phyloP scores from a whole-genome alignment of 805 yeast genomes.

The Helenozyma rhizophorensis region DNA sequence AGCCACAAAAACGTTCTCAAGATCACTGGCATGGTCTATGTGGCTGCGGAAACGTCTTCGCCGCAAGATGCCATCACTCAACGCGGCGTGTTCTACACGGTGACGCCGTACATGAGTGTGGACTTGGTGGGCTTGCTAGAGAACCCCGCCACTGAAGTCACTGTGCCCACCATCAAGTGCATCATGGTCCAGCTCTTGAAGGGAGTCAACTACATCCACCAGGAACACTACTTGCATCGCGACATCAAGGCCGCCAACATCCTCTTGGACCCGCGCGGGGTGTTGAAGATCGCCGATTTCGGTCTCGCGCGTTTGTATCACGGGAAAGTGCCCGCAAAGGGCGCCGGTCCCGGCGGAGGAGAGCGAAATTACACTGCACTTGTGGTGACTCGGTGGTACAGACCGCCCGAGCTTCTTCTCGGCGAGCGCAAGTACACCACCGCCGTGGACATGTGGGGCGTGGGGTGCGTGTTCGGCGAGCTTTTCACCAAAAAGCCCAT shows the following conservation, averaged over 20 bases:
- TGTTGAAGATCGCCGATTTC: slow-evolving; percentile 88
- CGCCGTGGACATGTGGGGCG: slow-evolving; percentile 97
- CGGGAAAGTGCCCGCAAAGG: slow-evolving; percentile 54
- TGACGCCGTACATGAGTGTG: slow-evolving; percentile 86
- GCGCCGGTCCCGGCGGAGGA: slow-evolving; percentile 57
- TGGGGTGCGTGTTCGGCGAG: slow-evolving; percentile 95
- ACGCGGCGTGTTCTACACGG: slow-evolving; percentile 67
- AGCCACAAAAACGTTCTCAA: slow-evolving; percentile 70
- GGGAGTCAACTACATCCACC: slow-evolving; percentile 82
- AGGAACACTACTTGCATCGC: slow-evolving; percentile 60
- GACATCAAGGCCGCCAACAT: slow-evolving; percentile 97
- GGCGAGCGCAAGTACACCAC: slow-evolving; percentile 88
- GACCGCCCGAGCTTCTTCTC: slow-evolving; percentile 89
- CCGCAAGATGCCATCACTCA: slow-evolving; percentile 32
- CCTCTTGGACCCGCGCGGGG: slow-evolving; percentile 69
- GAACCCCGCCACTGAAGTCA: slow-evolving; percentile 62
- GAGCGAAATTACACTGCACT: slow-evolving; percentile 49
- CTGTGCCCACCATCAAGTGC: slow-evolving; percentile 72
- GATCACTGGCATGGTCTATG: slow-evolving; percentile 71
- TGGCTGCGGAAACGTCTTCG: slow-evolving; percentile 29
- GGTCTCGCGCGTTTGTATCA: slow-evolving; percentile 80
- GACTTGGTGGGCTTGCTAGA: slow-evolving; percentile 88
- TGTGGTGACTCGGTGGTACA: slow-evolving; percentile 96
- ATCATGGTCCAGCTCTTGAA: slow-evolving; percentile 70
- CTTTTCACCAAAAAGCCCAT: slow-evolving; percentile 79